phyloP scores from a whole-genome alignment of 2,329 filamentous ascomycete species.

The Raffaelea deltoideospora region DNA sequence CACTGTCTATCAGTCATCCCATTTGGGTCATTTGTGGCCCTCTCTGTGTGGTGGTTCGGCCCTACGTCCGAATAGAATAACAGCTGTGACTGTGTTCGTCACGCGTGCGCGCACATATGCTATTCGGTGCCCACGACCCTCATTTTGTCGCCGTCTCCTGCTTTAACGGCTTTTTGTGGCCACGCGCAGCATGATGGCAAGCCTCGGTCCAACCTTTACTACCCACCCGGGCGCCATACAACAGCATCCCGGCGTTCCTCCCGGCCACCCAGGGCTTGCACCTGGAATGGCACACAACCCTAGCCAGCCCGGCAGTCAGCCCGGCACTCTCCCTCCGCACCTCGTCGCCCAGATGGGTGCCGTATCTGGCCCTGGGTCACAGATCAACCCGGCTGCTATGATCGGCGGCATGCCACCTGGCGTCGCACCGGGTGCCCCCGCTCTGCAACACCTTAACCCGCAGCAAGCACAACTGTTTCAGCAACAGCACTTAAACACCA shows the following conservation, averaged over 20 bases:
- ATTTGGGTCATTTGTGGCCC: no score
- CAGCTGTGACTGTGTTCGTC: no score
- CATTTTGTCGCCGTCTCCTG: no score
- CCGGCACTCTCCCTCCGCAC: conserved; percentile 51
- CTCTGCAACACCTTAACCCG: conserved; percentile 56
- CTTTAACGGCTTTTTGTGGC: not conserved
- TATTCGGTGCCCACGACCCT: no score
- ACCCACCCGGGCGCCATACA: conserved; percentile 59
- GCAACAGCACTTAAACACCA: conserved; percentile 28
- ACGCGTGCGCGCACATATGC: no score
- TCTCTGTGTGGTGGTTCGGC: no score
- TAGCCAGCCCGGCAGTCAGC: conserved; percentile 53
- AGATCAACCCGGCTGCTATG: conserved; percentile 58
- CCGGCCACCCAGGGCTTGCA: conserved; percentile 44
- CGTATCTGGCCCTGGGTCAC: conserved; percentile 55
- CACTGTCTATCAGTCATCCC: no score
- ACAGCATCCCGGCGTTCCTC: conserved; percentile 52
- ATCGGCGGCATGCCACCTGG: conserved; percentile 65
- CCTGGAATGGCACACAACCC: conserved; percentile 52
- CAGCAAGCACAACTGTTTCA: conserved; percentile 42
- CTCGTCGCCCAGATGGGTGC: conserved; percentile 50
- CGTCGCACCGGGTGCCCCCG: conserved; percentile 48
- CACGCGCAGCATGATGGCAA: conserved; percentile 49
- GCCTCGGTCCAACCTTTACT: conserved; percentile 46
- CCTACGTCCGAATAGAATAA: no score